Conservation (phyloP, 2,329 filamentous ascomycete genomes). For the Paraphaeosphaeria minitans region DNA sequence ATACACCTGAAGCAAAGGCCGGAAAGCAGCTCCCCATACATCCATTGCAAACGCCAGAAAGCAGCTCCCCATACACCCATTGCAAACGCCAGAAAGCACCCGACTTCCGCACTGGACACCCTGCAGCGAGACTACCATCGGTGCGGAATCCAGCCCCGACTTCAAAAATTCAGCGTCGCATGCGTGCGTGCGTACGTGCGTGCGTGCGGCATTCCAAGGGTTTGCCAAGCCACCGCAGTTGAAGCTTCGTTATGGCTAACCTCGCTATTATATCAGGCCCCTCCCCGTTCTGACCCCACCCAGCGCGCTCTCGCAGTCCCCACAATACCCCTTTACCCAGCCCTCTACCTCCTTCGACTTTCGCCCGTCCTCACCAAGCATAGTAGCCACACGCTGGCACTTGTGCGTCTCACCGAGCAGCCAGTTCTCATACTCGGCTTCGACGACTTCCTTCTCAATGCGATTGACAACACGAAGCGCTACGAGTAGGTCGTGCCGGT, state of each 20-base stretch:
- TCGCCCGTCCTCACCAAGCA: conserved; percentile 50
- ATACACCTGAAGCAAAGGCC: too few relatives aligned
- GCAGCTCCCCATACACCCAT: too few relatives aligned
- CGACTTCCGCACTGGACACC: background rate
- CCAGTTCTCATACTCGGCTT: conserved; percentile 94
- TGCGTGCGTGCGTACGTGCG: too few relatives aligned
- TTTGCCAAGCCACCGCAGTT: too few relatives aligned
- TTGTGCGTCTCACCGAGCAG: conserved; percentile 76
- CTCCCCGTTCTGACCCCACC: conserved; percentile 10
- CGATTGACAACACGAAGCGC: conserved; percentile 88
- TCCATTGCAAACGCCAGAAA: too few relatives aligned
- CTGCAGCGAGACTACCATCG: background rate
- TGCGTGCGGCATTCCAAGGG: too few relatives aligned
- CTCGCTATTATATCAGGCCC: conserved; percentile 12
- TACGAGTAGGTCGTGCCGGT: conserved; percentile 88
- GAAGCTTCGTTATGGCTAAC: background rate
- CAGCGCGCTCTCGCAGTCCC: conserved; percentile 60
- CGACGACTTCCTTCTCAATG: conserved; percentile 83
- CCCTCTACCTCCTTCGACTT: conserved; percentile 54
- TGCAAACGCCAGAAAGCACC: background rate
- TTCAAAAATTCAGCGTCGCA: too few relatives aligned
- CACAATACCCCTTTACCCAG: conserved; percentile 67
- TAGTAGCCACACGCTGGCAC: conserved; percentile 67
- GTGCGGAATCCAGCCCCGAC: background rate
- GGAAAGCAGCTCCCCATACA: too few relatives aligned